Percentiles rank a stretch among this genome's conserved stretches.
These are phyloP conservation scores for Chaetomidium leptoderma DNA, from an alignment of 495 filamentous ascomycete species.

Conservation along the genomic window DNA sequence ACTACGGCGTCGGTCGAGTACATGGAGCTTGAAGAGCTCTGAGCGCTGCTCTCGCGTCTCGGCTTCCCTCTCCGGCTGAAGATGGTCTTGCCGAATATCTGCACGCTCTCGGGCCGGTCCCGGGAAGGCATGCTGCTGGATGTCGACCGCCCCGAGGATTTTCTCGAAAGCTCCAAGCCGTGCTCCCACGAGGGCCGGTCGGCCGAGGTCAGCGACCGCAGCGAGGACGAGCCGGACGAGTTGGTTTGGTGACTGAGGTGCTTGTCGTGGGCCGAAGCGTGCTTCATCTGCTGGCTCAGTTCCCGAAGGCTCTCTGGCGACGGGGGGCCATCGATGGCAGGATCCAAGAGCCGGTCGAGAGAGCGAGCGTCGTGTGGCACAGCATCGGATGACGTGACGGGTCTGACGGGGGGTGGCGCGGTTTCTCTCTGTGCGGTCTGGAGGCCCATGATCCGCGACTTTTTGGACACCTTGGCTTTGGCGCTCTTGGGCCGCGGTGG, in stretches of 20 bases:
- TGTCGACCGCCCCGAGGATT: constrained; percentile 48
- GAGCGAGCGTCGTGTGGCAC: constrained; percentile 24
- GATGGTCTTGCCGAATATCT: constrained; percentile 52
- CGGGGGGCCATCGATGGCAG: constrained; percentile 50
- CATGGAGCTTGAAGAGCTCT: constrained; percentile 39
- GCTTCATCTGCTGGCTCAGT: constrained; percentile 48
- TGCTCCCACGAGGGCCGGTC: constrained; percentile 45
- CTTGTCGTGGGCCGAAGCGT: constrained; percentile 42
- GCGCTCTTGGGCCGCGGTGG: constrained; percentile 22
- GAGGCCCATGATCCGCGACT: constrained; percentile 11
- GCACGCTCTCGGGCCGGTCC: constrained; percentile 51
- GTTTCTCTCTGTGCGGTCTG: constrained; percentile 9
- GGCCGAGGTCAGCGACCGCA: constrained; percentile 37
- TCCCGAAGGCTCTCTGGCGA: constrained; percentile 52
- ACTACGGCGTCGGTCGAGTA: constrained; percentile 33
- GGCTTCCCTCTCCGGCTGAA: constrained; percentile 44
- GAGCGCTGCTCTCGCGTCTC: constrained; percentile 41
- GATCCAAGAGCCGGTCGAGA: constrained; percentile 40
- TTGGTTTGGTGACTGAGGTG: constrained; percentile 43
- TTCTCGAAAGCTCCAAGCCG: constrained; percentile 42
- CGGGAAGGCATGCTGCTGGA: constrained; percentile 41
- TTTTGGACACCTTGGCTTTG: constrained; percentile 15
- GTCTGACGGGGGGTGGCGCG: constrained; percentile 11
- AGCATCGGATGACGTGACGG: constrained; percentile 16
- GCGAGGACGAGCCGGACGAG: constrained; percentile 47